phyloP scores from a whole-genome alignment of 1,139 yeast species.

The Hyphopichia pseudoburtonii region DNA sequence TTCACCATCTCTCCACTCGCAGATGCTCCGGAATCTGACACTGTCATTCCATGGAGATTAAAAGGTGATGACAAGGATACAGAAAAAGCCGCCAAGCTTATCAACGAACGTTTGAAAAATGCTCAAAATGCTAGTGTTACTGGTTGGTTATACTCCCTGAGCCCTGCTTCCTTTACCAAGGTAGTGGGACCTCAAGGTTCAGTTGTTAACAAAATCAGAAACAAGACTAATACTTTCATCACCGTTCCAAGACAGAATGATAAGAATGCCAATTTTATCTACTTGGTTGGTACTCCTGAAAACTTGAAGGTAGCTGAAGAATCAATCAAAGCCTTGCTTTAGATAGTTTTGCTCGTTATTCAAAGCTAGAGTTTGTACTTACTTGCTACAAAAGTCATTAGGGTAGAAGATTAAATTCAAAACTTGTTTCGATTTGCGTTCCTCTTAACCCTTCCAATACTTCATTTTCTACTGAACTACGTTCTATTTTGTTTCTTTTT shows the following conservation, averaged over 20 bases:
- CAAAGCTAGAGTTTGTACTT: no score
- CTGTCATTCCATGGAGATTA: conserved; percentile 64
- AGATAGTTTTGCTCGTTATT: no score
- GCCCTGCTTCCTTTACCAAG: conserved; percentile 46
- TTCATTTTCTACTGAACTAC: no score
- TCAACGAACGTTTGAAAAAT: conserved; percentile 31
- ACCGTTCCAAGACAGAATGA: conserved; percentile 64
- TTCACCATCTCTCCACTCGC: conserved; percentile 44
- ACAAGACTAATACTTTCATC: conserved; percentile 56
- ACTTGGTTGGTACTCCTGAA: conserved; percentile 34
- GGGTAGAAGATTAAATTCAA: no score
- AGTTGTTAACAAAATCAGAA: conserved; percentile 63
- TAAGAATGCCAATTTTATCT: conserved; percentile 30
- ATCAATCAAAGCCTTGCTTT: conserved; percentile 22
- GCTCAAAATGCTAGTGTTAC: conserved; percentile 32
- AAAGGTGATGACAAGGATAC: conserved; percentile 46
- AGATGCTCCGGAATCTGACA: conserved; percentile 27
- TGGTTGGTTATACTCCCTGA: conserved; percentile 41
- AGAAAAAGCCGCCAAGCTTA: conserved; percentile 37
- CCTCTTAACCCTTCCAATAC: no score
- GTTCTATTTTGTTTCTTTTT: no score
- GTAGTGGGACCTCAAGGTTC: conserved; percentile 80
- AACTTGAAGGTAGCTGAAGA: conserved; percentile 28
- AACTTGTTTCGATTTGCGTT: no score
- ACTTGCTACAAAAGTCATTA: no score